Base-by-base conservation (phyloP, 2,329 filamentous ascomycete genomes). In the Pyrenophora seminiperda region DNA sequence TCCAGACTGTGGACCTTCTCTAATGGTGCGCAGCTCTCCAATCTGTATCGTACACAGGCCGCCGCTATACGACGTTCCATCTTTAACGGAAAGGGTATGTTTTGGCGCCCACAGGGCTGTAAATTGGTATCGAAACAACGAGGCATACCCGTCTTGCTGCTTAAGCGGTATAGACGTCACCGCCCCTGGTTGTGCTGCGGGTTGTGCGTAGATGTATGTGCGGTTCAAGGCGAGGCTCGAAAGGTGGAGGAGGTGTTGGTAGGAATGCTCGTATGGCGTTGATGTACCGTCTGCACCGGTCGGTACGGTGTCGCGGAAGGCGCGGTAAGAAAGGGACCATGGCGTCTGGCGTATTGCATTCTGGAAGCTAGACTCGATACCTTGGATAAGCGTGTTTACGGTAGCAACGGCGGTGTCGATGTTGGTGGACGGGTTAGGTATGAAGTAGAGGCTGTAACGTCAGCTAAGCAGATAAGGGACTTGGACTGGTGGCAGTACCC, bases 291-390 rank as follows among this genome's bases (percentile, higher is more conserved):
- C 52, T 30, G 54, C 48, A 17, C 55, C 51, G 2, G 34, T 39
- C 4, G 59, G 66, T 5, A 56, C 48, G 1, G 57, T 61, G 42
- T 70, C 65, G 49, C 70, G 71, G 42, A 73, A 68, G 10, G 67
- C 53, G 14, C 68, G 68, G 48, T 73, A 68, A 27, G 53, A 59
- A 30, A 74, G 64, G 3, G 58, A 46, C 69, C 70, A 74, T 47
- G 53, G 47, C 2, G 53, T 14, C 29, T 54, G 50, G 18, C 59
- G 67, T 6, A 58, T 54, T 14, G 61, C 56, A 19, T 52, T 59
- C 34, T 47, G 56, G 41, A 63, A 67, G 55, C 51, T 62, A 27
- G 57, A 47, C 49, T 72, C 68, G 42, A 72, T 62, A 46, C 50
- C 47, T 36, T 63, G 58, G 11, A 65, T 58, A 11, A 73, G 55